phyloP scores from a whole-genome alignment of 2,329 filamentous ascomycete genomes.

The Penicillium paneum region DNA sequence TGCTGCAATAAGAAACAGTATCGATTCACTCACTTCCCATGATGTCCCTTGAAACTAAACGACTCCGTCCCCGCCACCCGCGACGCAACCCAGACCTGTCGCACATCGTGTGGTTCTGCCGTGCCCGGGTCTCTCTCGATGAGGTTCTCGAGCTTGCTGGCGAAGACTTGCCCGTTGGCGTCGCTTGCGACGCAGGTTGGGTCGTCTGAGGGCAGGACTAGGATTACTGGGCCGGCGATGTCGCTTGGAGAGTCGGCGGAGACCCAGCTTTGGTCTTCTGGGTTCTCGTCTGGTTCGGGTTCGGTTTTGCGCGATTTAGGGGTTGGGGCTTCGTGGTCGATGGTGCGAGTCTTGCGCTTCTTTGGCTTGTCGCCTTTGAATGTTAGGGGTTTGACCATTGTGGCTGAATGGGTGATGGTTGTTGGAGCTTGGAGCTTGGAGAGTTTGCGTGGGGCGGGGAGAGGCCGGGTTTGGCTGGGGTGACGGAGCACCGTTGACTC shows the following conservation, averaged over 20 bases:
- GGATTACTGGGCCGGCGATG: constrained; percentile 74
- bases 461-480: not conserved
- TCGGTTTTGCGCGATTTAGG: constrained; percentile 27
- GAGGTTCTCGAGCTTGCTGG: constrained; percentile 78
- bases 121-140: constrained; percentile 77
- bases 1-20: not conserved
- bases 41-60: constrained; percentile 83
- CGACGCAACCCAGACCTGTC: constrained; percentile 92
- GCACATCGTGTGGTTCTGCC: constrained; percentile 90
- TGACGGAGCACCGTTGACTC: not conserved
- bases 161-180: constrained; percentile 79
- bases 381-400: constrained; percentile 70
- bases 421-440: not conserved
- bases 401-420: not conserved
- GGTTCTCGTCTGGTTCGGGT: constrained; percentile 31
- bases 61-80: constrained; percentile 75
- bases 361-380: constrained; percentile 98
- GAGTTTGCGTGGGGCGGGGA: constrained; percentile 1
- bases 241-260: constrained; percentile 72
- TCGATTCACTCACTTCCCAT: constrained; percentile 62
- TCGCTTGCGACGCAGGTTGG: constrained; percentile 80
- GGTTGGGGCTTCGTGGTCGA: constrained; percentile 37
- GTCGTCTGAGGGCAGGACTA: constrained; percentile 73
- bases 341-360: constrained; percentile 75
- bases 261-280: constrained; percentile 85